These are phyloP conservation scores for Yueomyces sinensis DNA, from an alignment of 805 yeast species.

Conservation along the genomic window DNA sequence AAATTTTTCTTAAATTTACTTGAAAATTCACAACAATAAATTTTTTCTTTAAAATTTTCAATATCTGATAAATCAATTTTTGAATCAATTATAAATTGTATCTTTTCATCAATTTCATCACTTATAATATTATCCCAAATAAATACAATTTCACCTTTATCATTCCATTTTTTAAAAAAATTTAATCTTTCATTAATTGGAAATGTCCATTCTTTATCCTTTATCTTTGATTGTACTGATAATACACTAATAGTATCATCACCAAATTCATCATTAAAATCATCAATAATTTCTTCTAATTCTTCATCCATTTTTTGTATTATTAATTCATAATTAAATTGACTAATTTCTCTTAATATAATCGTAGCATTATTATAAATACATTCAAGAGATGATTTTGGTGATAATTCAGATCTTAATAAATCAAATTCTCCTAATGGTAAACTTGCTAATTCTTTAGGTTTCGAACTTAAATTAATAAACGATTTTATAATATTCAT, in stretches of 20 bases:
- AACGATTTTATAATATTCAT: constrained; percentile 69
- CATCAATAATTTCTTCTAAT: constrained; percentile 36
- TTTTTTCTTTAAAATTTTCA: constrained; percentile 46
- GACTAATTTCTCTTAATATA: constrained; percentile 52
- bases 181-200: constrained; percentile 47
- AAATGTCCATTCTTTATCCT: constrained; percentile 58
- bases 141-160: constrained; percentile 44
- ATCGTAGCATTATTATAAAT: constrained; percentile 71
- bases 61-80: constrained; percentile 38
- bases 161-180: constrained; percentile 38
- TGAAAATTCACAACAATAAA: constrained; percentile 64
- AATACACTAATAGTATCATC: constrained; percentile 25
- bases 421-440: constrained; percentile 73
- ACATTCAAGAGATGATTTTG: constrained; percentile 78
- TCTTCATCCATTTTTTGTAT: constrained; percentile 62
- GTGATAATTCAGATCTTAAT: constrained; percentile 62
- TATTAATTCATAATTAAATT: constrained; percentile 55
- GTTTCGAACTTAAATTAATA: constrained; percentile 37
- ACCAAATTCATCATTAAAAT: constrained; percentile 35
- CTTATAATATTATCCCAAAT: constrained; percentile 78
- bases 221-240: constrained; percentile 21
- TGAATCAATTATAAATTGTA: constrained; percentile 64
- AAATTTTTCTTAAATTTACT: constrained; percentile 51
- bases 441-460: constrained; percentile 48
- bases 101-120: constrained; percentile 68